Evolutionary conservation across 2,329 filamentous ascomycete species (phyloP), one percentile per base, ranked within the genome.

Genomic region (Trichoderma harzianum): DNA sequence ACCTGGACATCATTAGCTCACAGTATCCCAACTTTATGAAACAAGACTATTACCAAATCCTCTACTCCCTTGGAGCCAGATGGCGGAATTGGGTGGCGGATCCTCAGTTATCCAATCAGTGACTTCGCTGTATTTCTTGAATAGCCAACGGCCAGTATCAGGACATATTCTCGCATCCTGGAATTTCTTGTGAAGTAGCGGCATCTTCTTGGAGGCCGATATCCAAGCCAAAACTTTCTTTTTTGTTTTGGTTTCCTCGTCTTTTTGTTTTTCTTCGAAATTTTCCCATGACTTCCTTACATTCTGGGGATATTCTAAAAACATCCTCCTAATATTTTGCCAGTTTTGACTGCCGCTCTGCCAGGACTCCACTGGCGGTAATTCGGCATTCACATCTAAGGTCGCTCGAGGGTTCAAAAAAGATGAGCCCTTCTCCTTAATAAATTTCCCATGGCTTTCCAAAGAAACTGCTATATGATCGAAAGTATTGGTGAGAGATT

Each of bases 71-170:
- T 68, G 65, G 1, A 68, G 53, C 65, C 65, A 68, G 18, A 68
- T 43, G 5, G 65, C 65, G 18, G 65, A 58, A 18, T 68, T 34
- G 12, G 65, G 53, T 18, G 65, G 51, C 24, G 26, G 30, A 18
- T 68, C 65, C 10, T 58, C 65, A 10, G 28, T 58, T 34, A 68
- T 68, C 65, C 65, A 68, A 12, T 68, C 34, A 8, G 10, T 68
- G 34, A 68, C 53, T 32, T 58, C 65, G 21, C 65, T 39, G 11
- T 68, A 68, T 30, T 2, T 68, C 12, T 28, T 68, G 30, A 68
- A 68, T 2, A 68, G 11, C 65, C 65, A 68, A 34, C 65, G 65
- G 3, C 65, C 65, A 18, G 65, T 58, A n/a, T 68, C 65, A 0
- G 51, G 18, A 24, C 65, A 68, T 18, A 24, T 47, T 43, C 34